Conservation (phyloP, 1,284 basidiomycete species). For the Xerocomus minutiporus region DNA sequence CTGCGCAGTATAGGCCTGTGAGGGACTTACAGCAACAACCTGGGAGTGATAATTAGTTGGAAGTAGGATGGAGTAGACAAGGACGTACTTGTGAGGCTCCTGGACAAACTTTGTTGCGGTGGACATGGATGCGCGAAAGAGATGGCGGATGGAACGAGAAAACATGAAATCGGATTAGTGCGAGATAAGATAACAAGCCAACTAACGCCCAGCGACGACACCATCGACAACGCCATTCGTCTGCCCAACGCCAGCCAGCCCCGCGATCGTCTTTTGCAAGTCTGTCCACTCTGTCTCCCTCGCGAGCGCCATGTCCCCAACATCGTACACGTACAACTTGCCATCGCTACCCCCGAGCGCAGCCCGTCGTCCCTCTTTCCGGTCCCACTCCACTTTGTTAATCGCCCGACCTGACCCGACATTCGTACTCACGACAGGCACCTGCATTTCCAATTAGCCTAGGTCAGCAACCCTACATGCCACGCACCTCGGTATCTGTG, state of each 20-base stretch:
- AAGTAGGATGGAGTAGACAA: not conserved
- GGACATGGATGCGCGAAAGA: not conserved
- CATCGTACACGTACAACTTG: slow-evolving; percentile 88
- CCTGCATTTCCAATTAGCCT: slow-evolving; percentile 41
- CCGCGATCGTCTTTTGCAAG: slow-evolving; percentile 75
- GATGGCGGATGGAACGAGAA: not conserved
- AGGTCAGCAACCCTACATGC: not conserved
- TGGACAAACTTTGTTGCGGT: not conserved
- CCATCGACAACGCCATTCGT: slow-evolving; percentile 47
- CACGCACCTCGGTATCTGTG: slow-evolving; percentile 82
- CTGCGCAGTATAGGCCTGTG: not conserved
- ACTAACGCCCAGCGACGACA: slow-evolving; percentile 44
- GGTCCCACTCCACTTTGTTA: slow-evolving; percentile 95
- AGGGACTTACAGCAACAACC: slow-evolving; percentile 59
- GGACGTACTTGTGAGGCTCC: not conserved
- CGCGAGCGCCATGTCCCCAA: slow-evolving; percentile 84
- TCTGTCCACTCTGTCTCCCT: slow-evolving; percentile 88
- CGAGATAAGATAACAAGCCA: not conserved
- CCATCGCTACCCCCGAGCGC: slow-evolving; percentile 92
- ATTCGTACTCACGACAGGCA: slow-evolving; percentile 73
- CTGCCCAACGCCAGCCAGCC: slow-evolving; percentile 54
- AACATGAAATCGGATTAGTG: not conserved
- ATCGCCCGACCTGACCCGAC: slow-evolving; percentile 75
- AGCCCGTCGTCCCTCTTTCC: slow-evolving; percentile 76
- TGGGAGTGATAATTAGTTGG: slow-evolving; percentile 21